A percentile compares a stretch with the other conserved stretches of the same genome.
Evolutionary conservation across 169 alveolate species (phyloP).

Genomic region (Cryptosporidium muris): DNA sequence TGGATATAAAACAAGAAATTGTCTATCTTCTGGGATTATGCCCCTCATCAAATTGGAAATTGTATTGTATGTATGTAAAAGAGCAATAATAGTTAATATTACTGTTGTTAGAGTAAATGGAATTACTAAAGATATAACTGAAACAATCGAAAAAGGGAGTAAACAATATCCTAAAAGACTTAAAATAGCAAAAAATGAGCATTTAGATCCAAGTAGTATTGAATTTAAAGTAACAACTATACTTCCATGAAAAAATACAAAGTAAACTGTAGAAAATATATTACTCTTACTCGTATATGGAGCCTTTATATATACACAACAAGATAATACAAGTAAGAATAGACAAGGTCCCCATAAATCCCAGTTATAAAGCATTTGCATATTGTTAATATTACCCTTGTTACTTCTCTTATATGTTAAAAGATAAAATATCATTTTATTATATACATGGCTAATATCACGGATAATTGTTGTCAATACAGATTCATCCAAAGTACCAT

Average conservation of each 20-base stretch:
- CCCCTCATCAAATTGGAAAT: neutral
- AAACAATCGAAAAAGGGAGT: conserved; percentile 48
- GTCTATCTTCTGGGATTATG: conserved; percentile 40
- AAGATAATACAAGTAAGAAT: conserved; percentile 29
- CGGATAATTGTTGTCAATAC: conserved; percentile 27
- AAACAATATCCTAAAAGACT: conserved; percentile 45
- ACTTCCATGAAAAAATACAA: conserved; percentile 29
- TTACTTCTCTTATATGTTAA: conserved; percentile 6
- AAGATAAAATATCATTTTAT: conserved; percentile 10
- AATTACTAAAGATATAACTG: conserved; percentile 32
- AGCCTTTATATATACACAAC: conserved; percentile 41
- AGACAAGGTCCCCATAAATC: conserved; percentile 71
- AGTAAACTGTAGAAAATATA: conserved; percentile 22
- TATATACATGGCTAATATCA: conserved; percentile 23
- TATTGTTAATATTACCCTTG: conserved; percentile 1
- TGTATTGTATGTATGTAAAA: conserved; percentile 14
- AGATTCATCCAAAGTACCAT: conserved; percentile 41
- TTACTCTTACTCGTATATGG: conserved; percentile 40
- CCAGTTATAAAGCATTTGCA: conserved; percentile 64
- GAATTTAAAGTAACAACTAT: conserved; percentile 36
- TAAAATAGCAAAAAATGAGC: conserved; percentile 56
- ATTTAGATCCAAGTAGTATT: conserved; percentile 35
- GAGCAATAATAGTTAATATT: conserved; percentile 34
- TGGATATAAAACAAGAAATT: conserved; percentile 31
- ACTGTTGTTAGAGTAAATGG: conserved; percentile 9